phyloP scores from a whole-genome alignment of 345 rosid genomes.

The Noccaea bulbosa region DNA sequence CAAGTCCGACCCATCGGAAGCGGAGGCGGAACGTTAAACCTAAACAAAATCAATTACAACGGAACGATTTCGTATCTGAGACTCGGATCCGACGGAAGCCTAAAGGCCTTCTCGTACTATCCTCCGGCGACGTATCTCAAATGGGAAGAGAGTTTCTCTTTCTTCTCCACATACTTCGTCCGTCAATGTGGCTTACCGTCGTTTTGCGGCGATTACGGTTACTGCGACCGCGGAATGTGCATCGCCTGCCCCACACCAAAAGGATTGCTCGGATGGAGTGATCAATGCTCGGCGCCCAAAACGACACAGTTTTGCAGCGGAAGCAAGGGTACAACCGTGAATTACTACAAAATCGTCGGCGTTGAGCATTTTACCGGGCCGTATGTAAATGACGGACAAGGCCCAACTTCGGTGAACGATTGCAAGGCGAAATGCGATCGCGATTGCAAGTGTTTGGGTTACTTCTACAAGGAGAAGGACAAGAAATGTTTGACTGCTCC shows the following conservation, averaged over 20 bases:
- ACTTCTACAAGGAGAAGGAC: slow-evolving; percentile 53
- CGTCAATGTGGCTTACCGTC: slow-evolving; percentile 45
- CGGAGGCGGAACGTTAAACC: slow-evolving; percentile 8
- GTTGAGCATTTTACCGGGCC: slow-evolving; percentile 58
- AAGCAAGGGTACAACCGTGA: slow-evolving; percentile 25
- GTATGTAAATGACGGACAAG: slow-evolving; percentile 51
- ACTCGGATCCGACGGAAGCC: slow-evolving; percentile 60
- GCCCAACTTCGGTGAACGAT: slow-evolving; percentile 40
- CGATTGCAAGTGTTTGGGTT: slow-evolving; percentile 68
- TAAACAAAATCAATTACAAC: slow-evolving; percentile 56
- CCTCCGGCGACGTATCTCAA: slow-evolving; percentile 40
- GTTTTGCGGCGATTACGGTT: slow-evolving; percentile 46
- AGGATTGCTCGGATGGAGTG: slow-evolving; percentile 53
- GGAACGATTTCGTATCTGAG: slow-evolving; percentile 52
- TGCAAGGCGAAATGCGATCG: slow-evolving; percentile 54
- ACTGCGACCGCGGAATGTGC: slow-evolving; percentile 44
- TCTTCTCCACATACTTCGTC: slow-evolving; percentile 51
- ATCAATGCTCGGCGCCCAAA: slow-evolving; percentile 42
- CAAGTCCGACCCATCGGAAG: slow-evolving; percentile 37
- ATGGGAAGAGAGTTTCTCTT: slow-evolving; percentile 52
- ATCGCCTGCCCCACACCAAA: slow-evolving; percentile 37
- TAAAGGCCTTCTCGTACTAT: slow-evolving; percentile 51
- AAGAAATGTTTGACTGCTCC: slow-evolving; percentile 52
- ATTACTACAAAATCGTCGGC: slow-evolving; percentile 47
- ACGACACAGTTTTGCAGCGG: slow-evolving; percentile 31